These are phyloP conservation scores for Moelleriella libera DNA, from an alignment of 2,329 filamentous ascomycete genomes.

Conservation along the genomic window DNA sequence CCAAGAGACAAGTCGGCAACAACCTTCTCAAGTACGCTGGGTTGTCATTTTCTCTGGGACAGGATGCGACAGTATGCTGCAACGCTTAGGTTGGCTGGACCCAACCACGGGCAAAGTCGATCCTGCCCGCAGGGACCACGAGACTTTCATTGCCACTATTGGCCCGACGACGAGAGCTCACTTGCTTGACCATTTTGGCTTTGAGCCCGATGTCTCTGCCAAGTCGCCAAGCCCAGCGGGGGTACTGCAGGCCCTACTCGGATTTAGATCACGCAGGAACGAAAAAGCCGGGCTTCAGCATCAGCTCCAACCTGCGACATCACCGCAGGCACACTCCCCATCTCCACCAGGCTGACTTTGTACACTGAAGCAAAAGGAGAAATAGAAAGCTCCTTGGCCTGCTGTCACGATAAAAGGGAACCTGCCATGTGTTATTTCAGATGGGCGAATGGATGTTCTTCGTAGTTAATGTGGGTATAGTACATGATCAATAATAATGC, in stretches of 20 bases:
- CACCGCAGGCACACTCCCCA: no score
- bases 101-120: conserved; percentile 24
- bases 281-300: no score
- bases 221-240: conserved; percentile 71
- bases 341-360: no score
- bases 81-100: conserved; percentile 37
- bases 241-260: conserved; percentile 51
- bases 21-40: conserved; percentile 37
- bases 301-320: neutral
- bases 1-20: conserved; percentile 22
- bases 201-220: conserved; percentile 67
- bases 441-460: neutral
- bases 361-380: no score
- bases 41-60: conserved; percentile 61
- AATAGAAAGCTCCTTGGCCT: no score
- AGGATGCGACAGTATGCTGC: conserved; percentile 47
- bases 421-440: no score
- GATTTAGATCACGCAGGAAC: neutral
- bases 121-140: conserved; percentile 16
- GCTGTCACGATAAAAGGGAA: no score
- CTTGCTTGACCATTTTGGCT: conserved; percentile 48
- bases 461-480: neutral
- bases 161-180: conserved; percentile 82
- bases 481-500: conserved; percentile 1
- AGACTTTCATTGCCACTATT: conserved; percentile 67